These are phyloP conservation scores for Daldinia childiae DNA, from an alignment of 495 filamentous ascomycete species.

Conservation along the genomic window DNA sequence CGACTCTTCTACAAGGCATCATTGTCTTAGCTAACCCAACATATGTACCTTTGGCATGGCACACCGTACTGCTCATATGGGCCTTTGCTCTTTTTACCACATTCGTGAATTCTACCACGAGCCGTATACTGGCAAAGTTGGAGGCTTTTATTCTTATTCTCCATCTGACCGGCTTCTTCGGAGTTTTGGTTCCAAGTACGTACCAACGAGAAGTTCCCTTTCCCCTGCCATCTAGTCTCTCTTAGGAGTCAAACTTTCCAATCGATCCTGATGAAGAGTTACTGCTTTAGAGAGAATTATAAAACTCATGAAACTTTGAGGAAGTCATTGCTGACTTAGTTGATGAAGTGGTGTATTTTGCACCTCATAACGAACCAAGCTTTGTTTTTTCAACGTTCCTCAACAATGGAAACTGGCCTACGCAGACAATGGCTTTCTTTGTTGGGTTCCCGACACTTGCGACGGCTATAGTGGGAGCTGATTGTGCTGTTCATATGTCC, in stretches of 20 bases:
- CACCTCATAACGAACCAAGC: slow-evolving; percentile 48
- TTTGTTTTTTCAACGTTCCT: slow-evolving; percentile 50
- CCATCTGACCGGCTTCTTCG: slow-evolving; percentile 62
- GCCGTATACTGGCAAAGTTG: slow-evolving; percentile 53
- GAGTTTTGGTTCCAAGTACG: slow-evolving; percentile 54
- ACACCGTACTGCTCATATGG: slow-evolving; percentile 58
- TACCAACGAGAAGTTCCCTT: background rate
- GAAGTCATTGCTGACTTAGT: background rate
- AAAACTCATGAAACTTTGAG: background rate
- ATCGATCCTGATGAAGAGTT: background rate
- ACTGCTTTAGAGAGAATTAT: background rate
- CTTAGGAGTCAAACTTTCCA: no score
- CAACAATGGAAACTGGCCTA: slow-evolving; percentile 57
- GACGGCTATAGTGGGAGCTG: slow-evolving; percentile 38
- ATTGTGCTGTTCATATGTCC: slow-evolving; percentile 58
- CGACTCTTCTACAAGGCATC: slow-evolving; percentile 46
- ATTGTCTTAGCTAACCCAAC: slow-evolving; percentile 54
- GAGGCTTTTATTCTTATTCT: slow-evolving; percentile 58
- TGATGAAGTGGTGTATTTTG: slow-evolving; percentile 50
- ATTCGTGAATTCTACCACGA: slow-evolving; percentile 54
- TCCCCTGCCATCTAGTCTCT: background rate
- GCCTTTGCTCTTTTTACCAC: slow-evolving; percentile 50
- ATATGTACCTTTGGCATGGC: slow-evolving; percentile 39
- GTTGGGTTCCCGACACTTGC: slow-evolving; percentile 40
- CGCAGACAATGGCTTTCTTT: slow-evolving; percentile 46